Evolutionary conservation across 345 rosid genomes (phyloP).

Genomic region (Salix suchowensis): DNA sequence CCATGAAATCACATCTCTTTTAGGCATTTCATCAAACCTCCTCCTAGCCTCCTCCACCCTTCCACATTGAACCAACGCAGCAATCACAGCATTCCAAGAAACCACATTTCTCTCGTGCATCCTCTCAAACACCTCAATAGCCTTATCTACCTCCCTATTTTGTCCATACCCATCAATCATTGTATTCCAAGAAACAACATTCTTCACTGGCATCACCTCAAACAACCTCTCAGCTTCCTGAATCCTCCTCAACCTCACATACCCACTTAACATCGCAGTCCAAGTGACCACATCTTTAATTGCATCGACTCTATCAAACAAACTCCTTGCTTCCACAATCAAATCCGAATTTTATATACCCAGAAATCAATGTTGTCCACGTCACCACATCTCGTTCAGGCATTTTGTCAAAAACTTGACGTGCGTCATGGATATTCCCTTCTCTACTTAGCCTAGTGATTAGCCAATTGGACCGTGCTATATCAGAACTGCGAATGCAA

Average conservation of each 20-base stretch:
- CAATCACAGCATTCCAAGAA: conserved; percentile 56
- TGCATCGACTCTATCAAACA: conserved; percentile 53
- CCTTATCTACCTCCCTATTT: conserved; percentile 41
- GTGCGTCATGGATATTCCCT: conserved; percentile 50
- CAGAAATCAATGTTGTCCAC: conserved; percentile 64
- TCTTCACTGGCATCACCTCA: conserved; percentile 54
- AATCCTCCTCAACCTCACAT: conserved; percentile 41
- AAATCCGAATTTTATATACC: conserved; percentile 50
- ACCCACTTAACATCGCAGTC: conserved; percentile 69
- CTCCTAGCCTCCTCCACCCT: conserved; percentile 53
- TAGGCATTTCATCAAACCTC: conserved; percentile 49
- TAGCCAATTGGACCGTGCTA: conserved; percentile 45
- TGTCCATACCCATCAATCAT: conserved; percentile 62
- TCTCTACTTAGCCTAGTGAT: conserved; percentile 40
- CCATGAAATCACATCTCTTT: conserved; percentile 70
- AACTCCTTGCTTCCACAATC: conserved; percentile 51
- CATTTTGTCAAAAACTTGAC: conserved; percentile 59
- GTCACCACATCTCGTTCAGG: conserved; percentile 53
- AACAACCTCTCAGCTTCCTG: conserved; percentile 59
- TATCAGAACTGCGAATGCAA: conserved; percentile 20
- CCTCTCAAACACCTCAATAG: conserved; percentile 42
- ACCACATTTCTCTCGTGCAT: conserved; percentile 65
- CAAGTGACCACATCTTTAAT: conserved; percentile 67
- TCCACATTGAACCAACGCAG: conserved; percentile 47
- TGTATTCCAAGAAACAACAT: conserved; percentile 61